These are phyloP conservation scores for Aspergillus clavatus DNA, from an alignment of 2,329 filamentous ascomycete genomes.

Conservation along the genomic window DNA sequence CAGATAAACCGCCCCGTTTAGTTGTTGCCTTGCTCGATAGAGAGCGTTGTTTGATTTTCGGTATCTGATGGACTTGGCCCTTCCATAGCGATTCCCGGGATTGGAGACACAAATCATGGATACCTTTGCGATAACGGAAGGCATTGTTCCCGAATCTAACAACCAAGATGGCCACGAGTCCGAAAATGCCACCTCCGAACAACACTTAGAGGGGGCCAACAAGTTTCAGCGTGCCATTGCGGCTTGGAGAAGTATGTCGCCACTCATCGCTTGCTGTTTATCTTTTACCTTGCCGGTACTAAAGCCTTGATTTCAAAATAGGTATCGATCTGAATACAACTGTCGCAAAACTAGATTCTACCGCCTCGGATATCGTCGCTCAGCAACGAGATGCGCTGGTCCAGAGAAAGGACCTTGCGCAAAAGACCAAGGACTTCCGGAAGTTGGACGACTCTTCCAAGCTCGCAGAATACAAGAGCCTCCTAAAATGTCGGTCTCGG, in stretches of 20 bases:
- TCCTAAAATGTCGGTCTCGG: constrained; percentile 68
- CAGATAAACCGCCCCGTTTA: background rate
- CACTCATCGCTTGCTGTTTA: background rate
- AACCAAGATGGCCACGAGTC: constrained; percentile 23
- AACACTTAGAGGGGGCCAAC: constrained; percentile 61
- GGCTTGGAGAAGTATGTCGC: constrained; percentile 85
- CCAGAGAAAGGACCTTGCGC: constrained; percentile 93
- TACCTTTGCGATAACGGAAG: constrained; percentile 40
- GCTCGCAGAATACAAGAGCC: constrained; percentile 77
- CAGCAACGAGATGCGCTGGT: constrained; percentile 94
- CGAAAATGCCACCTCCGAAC: constrained; percentile 22
- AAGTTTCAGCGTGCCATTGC: constrained; percentile 96
- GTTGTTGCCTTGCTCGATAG: background rate
- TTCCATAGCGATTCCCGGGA: background rate
- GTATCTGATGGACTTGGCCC: background rate
- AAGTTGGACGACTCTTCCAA: constrained; percentile 89
- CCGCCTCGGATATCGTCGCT: constrained; percentile 88
- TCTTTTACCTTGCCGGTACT: background rate
- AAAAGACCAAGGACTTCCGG: constrained; percentile 96
- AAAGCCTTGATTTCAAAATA: constrained; percentile 34
- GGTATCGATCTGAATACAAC: constrained; percentile 82
- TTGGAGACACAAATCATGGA: constrained; percentile 36
- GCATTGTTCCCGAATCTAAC: constrained; percentile 30
- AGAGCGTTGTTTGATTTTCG: background rate
- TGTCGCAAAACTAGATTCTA: constrained; percentile 79